Conservation (phyloP, 1,284 basidiomycete genomes). For the Pseudozyma sp. region DNA sequence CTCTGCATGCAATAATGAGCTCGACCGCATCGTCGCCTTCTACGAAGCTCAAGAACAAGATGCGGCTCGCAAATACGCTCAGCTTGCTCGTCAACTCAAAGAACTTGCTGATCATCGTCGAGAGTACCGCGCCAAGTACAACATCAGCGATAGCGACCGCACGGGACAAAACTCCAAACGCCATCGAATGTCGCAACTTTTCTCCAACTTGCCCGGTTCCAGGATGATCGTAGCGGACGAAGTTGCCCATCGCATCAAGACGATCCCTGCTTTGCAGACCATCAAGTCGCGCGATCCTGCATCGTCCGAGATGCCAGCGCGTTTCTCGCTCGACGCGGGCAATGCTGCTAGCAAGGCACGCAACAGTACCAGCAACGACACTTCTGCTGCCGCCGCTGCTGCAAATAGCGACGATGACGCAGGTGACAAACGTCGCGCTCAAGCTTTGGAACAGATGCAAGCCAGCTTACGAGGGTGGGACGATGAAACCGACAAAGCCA, state of each 20-base stretch:
- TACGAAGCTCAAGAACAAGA: constrained; percentile 81
- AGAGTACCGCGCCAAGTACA: constrained; percentile 54
- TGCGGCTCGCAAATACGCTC: constrained; percentile 73
- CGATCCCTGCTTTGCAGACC: constrained; percentile 3
- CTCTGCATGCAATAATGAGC: constrained; percentile 51
- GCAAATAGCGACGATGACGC: constrained; percentile 49
- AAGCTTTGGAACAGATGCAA: constrained; percentile 57
- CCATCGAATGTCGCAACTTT: constrained; percentile 27
- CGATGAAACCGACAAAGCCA: constrained; percentile 43
- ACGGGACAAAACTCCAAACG: constrained; percentile 4
- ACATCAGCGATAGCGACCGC: constrained; percentile 25
- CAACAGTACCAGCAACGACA: constrained; percentile 15
- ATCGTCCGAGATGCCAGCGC: neutral
- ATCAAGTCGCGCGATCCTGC: constrained; percentile 1
- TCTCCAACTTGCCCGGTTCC: constrained; percentile 29
- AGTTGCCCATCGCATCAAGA: constrained; percentile 17
- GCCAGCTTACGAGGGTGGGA: constrained; percentile 44
- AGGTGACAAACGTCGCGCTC: constrained; percentile 55
- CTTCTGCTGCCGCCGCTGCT: constrained; percentile 7
- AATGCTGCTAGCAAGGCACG: too few species aligned
- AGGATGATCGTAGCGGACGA: constrained; percentile 15
- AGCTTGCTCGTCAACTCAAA: constrained; percentile 78
- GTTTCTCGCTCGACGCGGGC: constrained; percentile 6
- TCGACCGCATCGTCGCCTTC: constrained; percentile 72
- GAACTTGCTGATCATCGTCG: constrained; percentile 65